Evolutionary conservation across 1,284 basidiomycete genomes (phyloP).

Genomic region (Veloboletus limbatus): DNA sequence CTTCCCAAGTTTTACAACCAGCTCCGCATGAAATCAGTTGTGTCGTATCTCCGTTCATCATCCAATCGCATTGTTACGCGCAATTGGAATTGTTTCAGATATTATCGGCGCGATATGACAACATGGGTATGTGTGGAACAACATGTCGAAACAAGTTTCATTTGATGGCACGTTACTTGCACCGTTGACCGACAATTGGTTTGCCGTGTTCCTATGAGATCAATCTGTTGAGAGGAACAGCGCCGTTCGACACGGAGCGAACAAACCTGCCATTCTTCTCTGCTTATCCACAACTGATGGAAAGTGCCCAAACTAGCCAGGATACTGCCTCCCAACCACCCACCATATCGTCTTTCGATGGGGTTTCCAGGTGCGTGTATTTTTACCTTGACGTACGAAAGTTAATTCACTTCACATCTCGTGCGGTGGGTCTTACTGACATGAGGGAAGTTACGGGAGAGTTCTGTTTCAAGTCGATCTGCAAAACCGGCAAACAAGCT

Average conservation of each 20-base stretch:
- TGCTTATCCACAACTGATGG: constrained; percentile 94
- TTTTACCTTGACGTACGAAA: constrained; percentile 52
- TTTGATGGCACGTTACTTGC: constrained; percentile 50
- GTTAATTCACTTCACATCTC: constrained; percentile 7
- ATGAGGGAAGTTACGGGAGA: constrained; percentile 75
- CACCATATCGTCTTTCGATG: constrained; percentile 82
- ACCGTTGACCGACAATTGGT: constrained; percentile 73
- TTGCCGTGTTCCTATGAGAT: constrained; percentile 67
- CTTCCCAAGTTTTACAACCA: constrained; percentile 25
- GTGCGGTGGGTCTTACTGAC: constrained; percentile 43
- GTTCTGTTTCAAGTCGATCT: constrained; percentile 82
- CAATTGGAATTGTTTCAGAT: background rate
- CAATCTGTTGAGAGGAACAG: constrained; percentile 5
- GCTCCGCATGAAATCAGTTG: constrained; percentile 10
- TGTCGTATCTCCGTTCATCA: constrained; percentile 8
- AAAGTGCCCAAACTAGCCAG: constrained; percentile 92
- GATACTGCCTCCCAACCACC: constrained; percentile 94
- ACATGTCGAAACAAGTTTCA: background rate
- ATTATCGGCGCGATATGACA: background rate
- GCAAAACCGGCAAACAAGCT: constrained; percentile 84
- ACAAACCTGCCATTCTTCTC: constrained; percentile 85
- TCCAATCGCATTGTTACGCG: constrained; percentile 19
- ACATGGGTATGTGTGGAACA: background rate
- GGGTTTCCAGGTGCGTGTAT: constrained; percentile 89
- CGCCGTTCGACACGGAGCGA: constrained; percentile 1